A percentile compares a stretch with the other conserved stretches of the same genome.
These are phyloP conservation scores for Phytophthora vignae DNA, from an alignment of 352 stramenopile genomes.

Conservation along the genomic window DNA sequence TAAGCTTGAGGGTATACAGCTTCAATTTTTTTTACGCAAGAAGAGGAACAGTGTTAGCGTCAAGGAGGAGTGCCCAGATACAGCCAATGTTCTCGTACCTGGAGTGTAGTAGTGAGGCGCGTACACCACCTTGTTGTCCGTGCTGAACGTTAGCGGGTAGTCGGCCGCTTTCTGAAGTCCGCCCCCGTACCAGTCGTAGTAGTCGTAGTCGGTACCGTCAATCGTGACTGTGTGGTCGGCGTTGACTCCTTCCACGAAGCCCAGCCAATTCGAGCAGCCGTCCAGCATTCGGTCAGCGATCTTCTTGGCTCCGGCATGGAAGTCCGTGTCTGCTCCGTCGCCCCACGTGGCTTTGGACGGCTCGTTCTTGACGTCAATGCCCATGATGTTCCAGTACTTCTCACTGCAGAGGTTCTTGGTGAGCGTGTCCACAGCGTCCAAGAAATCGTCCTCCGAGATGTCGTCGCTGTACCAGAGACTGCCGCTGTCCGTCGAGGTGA, in stretches of 20 bases:
- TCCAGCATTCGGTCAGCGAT: constrained; percentile 74
- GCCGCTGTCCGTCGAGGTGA: constrained; percentile 51
- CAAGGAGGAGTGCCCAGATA: too few relatives aligned
- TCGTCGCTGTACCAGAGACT: constrained; percentile 56
- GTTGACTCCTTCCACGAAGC: constrained; percentile 76
- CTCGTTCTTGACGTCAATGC: constrained; percentile 74
- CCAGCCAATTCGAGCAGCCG: constrained; percentile 71
- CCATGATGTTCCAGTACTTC: constrained; percentile 69
- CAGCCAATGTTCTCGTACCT: not conserved
- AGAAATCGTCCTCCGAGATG: constrained; percentile 49
- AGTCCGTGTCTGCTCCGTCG: constrained; percentile 50
- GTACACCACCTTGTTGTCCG: constrained; percentile 77
- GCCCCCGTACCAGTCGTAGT: constrained; percentile 77
- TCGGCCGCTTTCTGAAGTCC: constrained; percentile 52
- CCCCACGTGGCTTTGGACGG: constrained; percentile 61
- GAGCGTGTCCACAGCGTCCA: constrained; percentile 57
- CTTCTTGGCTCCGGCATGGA: constrained; percentile 49
- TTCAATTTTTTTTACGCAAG: not conserved
- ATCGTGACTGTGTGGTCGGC: constrained; percentile 53
- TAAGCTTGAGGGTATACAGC: constrained; percentile 69
- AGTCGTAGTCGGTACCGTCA: constrained; percentile 53
- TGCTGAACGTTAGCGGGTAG: constrained; percentile 54
- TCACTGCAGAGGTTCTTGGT: constrained; percentile 56
- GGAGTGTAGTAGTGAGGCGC: constrained; percentile 82
- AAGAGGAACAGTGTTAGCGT: not conserved